These are phyloP conservation scores for Monosporascus sp. DNA, from an alignment of 2,329 filamentous ascomycete species.

Conservation along the genomic window DNA sequence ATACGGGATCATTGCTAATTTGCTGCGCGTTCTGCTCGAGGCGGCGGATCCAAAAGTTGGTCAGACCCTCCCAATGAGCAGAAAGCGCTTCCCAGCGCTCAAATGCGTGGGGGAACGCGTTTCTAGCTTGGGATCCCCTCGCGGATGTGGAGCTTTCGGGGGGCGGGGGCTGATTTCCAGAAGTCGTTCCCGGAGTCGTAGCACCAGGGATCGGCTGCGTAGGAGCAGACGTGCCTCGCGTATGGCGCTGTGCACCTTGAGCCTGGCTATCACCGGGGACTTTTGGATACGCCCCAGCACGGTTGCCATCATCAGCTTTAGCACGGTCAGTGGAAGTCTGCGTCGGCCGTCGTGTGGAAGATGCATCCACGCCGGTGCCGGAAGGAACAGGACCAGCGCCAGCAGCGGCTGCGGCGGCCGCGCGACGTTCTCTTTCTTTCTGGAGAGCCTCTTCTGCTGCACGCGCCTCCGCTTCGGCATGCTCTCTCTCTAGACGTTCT, in stretches of 20 bases:
- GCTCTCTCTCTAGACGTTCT: slow-evolving; percentile 50
- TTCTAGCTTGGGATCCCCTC: slow-evolving; percentile 38
- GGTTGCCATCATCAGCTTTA: slow-evolving; percentile 13
- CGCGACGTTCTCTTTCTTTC: slow-evolving; percentile 57
- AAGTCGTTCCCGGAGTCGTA: slow-evolving; percentile 10
- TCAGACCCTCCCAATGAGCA: slow-evolving; percentile 96
- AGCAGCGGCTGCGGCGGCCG: slow-evolving; percentile 45
- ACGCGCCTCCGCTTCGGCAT: slow-evolving; percentile 53
- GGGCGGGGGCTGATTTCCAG: slow-evolving; percentile 25
- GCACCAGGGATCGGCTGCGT: slow-evolving; percentile 13
- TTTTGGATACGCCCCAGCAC: slow-evolving; percentile 11
- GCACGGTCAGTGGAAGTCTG: slow-evolving; percentile 18
- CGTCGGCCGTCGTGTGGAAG: slow-evolving; percentile 15
- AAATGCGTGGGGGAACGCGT: slow-evolving; percentile 91
- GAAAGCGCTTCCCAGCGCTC: slow-evolving; percentile 96
- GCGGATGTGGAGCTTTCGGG: slow-evolving; percentile 27
- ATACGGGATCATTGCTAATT: slow-evolving; percentile 74
- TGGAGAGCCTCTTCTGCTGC: slow-evolving; percentile 51
- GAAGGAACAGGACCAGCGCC: slow-evolving; percentile 22
- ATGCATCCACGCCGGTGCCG: slow-evolving; percentile 7
- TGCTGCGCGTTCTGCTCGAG: slow-evolving; percentile 88
- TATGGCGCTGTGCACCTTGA: slow-evolving; percentile 22
- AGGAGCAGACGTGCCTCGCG: slow-evolving; percentile 13
- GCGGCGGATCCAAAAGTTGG: slow-evolving; percentile 93
- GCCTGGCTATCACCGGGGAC: slow-evolving; percentile 13